These are phyloP conservation scores for Nicotiana sylvestris DNA, from an alignment of 257 asterid genomes.

Conservation along the genomic window DNA sequence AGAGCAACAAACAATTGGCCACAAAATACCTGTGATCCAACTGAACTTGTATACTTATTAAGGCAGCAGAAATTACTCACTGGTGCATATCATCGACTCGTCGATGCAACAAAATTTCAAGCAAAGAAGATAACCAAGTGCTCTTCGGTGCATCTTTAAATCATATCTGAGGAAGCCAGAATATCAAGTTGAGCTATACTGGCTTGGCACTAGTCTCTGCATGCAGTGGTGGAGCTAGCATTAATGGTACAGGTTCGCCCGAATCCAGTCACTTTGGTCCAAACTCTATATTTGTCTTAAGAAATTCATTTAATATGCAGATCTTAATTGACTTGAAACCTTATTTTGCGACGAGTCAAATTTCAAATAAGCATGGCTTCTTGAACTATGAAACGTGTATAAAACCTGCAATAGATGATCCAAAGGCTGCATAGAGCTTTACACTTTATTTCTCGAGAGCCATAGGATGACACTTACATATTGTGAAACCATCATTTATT, in stretches of 20 bases:
- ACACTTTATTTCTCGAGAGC: neutral
- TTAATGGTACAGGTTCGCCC: too few relatives aligned
- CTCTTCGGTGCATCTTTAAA: neutral
- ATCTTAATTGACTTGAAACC: neutral
- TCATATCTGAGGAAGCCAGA: neutral
- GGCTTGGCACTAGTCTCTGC: neutral
- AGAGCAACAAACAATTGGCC: neutral
- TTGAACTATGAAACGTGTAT: neutral
- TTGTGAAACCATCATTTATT: slow-evolving; percentile 12
- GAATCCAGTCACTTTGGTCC: too few relatives aligned
- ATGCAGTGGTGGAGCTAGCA: too few relatives aligned
- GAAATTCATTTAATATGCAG: too few relatives aligned
- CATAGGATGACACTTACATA: neutral
- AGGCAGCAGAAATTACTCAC: neutral
- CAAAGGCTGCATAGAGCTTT: neutral
- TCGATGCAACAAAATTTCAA: neutral
- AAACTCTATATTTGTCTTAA: too few relatives aligned
- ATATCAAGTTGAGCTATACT: neutral
- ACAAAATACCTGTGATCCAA: neutral
- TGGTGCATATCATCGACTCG: neutral
- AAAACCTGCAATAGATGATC: neutral
- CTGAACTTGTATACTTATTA: neutral
- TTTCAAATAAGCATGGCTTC: neutral
- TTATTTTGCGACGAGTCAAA: neutral
- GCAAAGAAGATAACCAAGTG: neutral